Evolutionary conservation across 495 filamentous ascomycete species (phyloP).

Genomic region (Trichoderma erinaceum): DNA sequence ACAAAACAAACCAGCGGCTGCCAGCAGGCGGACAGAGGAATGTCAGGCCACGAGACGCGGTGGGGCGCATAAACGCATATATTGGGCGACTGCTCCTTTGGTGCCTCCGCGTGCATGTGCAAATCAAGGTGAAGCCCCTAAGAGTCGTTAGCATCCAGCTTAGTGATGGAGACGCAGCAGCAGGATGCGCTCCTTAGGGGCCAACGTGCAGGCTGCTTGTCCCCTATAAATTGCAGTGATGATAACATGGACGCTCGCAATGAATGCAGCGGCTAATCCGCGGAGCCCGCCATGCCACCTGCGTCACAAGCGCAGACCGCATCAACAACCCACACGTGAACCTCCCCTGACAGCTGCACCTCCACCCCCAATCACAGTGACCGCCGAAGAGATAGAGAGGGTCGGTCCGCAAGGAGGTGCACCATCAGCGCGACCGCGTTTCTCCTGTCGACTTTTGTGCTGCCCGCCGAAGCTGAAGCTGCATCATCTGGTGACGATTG

Average conservation of each 20-base stretch:
- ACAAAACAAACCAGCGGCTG: background rate
- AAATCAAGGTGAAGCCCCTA: background rate
- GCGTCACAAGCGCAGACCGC: background rate
- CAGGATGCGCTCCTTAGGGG: too few relatives aligned
- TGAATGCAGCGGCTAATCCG: background rate
- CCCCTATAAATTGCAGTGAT: background rate
- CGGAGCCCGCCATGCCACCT: background rate
- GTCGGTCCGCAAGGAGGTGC: conserved; percentile 1
- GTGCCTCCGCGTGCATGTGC: background rate
- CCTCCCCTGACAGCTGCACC: background rate
- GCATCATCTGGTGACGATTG: background rate
- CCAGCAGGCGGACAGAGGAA: background rate
- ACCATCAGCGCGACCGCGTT: conserved; percentile 9
- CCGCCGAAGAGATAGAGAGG: conserved; percentile 2
- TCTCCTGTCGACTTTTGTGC: conserved; percentile 3
- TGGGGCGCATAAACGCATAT: background rate
- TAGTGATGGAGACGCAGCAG: too few relatives aligned
- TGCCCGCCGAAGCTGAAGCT: background rate
- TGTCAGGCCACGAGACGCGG: background rate
- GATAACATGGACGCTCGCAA: background rate
- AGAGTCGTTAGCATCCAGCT: background rate
- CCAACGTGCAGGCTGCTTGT: background rate
- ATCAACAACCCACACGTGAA: conserved; percentile 9
- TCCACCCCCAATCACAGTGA: conserved; percentile 2
- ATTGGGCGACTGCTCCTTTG: too few relatives aligned